Base-by-base conservation (phyloP, 2,329 filamentous ascomycete species). In the Thielaviopsis cerberus region DNA sequence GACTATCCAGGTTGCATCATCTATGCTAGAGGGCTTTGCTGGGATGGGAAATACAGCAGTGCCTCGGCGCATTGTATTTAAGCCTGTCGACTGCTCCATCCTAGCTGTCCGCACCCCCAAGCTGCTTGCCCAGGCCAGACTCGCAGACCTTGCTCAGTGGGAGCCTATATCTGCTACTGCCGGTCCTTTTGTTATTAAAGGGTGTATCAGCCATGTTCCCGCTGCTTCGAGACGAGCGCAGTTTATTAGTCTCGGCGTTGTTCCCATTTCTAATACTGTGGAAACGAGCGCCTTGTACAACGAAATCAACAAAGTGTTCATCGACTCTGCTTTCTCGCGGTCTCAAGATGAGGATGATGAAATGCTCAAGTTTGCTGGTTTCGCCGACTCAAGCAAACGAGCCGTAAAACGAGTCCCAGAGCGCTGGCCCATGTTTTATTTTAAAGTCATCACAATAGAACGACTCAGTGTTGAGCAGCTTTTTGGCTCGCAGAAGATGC, bases 381-480 rank as follows among this genome's bases (percentile, higher is more conserved):
- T 75, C 59, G 68, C 64, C 6, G 72, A 76, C 26, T 72, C 71
- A 1, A 23, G 62, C 41, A 80, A 74, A 64, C 69, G 70, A 13
- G 76, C 17, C 7, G n/a, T 48, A 20, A 53, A 74, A 51, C 91
- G 87, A 66, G 76, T 81, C 0, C 72, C 90, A 10, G 88, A 96
- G 65, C 78, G 81, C 55, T 92, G 88, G 82, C 89, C 91, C 0
- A 91, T 91, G 82, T 97, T 95, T 65, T 85, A 83, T 64, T 70
- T 97, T n/a, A 80, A 80, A 26, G 78, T 95, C 37, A 70, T 74
- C 1, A 64, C 76, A 45, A 59, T 57, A 23, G 57, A 53, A 52
- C 58, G 20, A 55, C 4, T 41, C 2, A 51, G 37, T 17, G 10
- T 54, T 11, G 54, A 57, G n/a, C 24, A 48, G 37, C 52, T 54